These are phyloP conservation scores for Tremellales sp. DNA, from an alignment of 1,284 basidiomycete genomes.

Conservation along the genomic window DNA sequence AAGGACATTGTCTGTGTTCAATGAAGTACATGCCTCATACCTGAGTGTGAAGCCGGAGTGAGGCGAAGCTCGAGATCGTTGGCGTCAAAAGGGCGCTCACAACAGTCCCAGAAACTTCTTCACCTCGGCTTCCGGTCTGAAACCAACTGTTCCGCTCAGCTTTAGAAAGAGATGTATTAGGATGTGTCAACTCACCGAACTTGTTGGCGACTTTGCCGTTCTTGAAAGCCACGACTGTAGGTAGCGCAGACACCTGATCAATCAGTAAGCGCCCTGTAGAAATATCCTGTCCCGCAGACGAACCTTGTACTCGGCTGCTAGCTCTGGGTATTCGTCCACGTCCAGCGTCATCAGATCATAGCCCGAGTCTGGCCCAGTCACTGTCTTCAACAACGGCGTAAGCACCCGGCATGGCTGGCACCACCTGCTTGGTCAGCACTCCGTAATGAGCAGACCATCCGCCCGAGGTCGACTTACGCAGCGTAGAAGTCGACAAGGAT, in stretches of 20 bases:
- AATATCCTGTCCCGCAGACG: constrained; percentile 4
- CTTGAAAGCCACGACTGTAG: constrained; percentile 48
- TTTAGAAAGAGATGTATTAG: too few relatives aligned
- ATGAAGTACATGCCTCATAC: too few relatives aligned
- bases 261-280: neutral
- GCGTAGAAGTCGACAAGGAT: constrained; percentile 49
- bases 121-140: constrained; percentile 38
- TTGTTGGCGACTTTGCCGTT: constrained; percentile 45
- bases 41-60: too few relatives aligned
- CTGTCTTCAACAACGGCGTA: constrained; percentile 39
- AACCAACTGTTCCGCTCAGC: constrained; percentile 32
- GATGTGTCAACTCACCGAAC: constrained; percentile 37
- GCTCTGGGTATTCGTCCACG: constrained; percentile 42
- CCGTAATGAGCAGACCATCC: neutral
- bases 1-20: too few relatives aligned
- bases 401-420: constrained; percentile 48
- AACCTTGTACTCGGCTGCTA: constrained; percentile 46
- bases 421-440: constrained; percentile 29
- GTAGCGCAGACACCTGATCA: constrained; percentile 40
- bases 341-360: constrained; percentile 45
- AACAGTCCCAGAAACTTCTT: constrained; percentile 44
- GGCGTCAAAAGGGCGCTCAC: too few relatives aligned
- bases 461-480: constrained; percentile 23
- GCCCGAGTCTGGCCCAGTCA: constrained; percentile 33
- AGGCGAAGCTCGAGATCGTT: too few relatives aligned